Evolutionary conservation across 2,329 filamentous ascomycete genomes (phyloP), one percentile per base, ranked within the genome.

Genomic region (Leptodontidium sp.): DNA sequence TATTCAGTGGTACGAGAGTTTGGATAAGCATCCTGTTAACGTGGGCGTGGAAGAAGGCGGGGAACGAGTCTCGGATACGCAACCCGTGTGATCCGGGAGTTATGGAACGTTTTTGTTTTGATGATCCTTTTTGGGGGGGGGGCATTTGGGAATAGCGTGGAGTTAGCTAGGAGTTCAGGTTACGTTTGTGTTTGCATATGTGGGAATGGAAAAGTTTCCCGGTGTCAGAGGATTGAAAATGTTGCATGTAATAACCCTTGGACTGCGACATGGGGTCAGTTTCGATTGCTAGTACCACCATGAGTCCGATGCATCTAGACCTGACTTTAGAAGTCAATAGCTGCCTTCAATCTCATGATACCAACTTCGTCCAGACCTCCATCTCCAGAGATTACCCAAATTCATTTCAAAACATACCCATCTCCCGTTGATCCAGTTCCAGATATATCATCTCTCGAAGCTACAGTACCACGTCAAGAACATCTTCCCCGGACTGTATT

Each of bases 1-100:
- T 7, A 78, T 85, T 29, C 84, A 85, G 74, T 83, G 82, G 80
- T 85, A 81, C 74, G 83, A 85, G 73, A 82, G 80, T 72, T 70
- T 85, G 70, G 77, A 82, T 62, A 85, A 84, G 65, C 77, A 82
- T 75, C 83, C 84, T 0, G 82, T 85, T 45, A 80, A 82, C 70
- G 73, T 74, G 14, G 69, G 73, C 70, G 73, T 74, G 17, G 69
- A 73, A 50, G 68, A 70, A 45, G 68, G 57, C 17, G 72, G 68
- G 15, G 72, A 65, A 11, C 64, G 65, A n/a, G 61, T 59, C 26
- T 14, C 53, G 32, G 66, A 65, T 55, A 61, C 55, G 8, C 57
- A 68, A 38, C 45, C 66, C 35, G 62, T 61, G 7, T 65, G 49
- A 61, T 47, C 63, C 49, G 55, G 8, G 14, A 0, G 3, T 49